A percentile compares a stretch with the other conserved stretches of the same genome.
Evolutionary conservation across 805 yeast species (phyloP).

Genomic region (Naumovozyma dairenensis): DNA sequence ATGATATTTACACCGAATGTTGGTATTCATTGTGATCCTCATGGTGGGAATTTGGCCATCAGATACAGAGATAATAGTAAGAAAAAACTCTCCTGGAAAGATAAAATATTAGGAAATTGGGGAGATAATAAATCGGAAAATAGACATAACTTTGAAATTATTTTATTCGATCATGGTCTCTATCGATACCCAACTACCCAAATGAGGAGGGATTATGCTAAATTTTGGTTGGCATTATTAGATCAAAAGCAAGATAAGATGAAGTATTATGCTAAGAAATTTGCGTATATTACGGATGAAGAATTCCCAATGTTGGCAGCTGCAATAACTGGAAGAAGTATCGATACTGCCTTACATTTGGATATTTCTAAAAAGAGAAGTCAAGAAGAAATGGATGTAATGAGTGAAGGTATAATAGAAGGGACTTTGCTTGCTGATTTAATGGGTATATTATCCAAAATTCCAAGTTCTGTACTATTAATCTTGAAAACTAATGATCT

Average conservation of each 20-base stretch:
- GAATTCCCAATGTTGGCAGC: slow-evolving; percentile 82
- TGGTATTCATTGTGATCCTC: slow-evolving; percentile 95
- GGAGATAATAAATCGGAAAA: slow-evolving; percentile 24
- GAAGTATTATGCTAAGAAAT: slow-evolving; percentile 62
- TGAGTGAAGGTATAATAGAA: slow-evolving; percentile 54
- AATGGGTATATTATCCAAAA: slow-evolving; percentile 65
- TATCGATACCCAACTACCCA: slow-evolving; percentile 74
- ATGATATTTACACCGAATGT: slow-evolving; percentile 94
- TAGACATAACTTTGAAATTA: slow-evolving; percentile 76
- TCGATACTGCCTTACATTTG: slow-evolving; percentile 58
- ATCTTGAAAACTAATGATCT: slow-evolving; percentile 91
- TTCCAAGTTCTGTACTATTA: slow-evolving; percentile 79
- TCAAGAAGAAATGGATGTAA: slow-evolving; percentile 52
- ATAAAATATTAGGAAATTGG: too few relatives aligned
- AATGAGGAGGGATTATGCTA: slow-evolving; percentile 75
- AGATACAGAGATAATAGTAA: slow-evolving; percentile 31
- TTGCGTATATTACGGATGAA: slow-evolving; percentile 69
- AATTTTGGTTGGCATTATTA: slow-evolving; percentile 83
- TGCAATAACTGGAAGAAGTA: slow-evolving; percentile 91
- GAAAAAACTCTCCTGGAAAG: too few relatives aligned
- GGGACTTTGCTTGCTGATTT: slow-evolving; percentile 60
- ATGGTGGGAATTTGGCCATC: slow-evolving; percentile 92
- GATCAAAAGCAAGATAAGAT: slow-evolving; percentile 58
- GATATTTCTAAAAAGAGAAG: slow-evolving; percentile 48
- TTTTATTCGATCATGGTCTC: slow-evolving; percentile 90